A percentile compares a stretch with the other conserved stretches of the same genome.
phyloP scores from a whole-genome alignment of 2,329 filamentous ascomycete species.

The Epichloe sp. region DNA sequence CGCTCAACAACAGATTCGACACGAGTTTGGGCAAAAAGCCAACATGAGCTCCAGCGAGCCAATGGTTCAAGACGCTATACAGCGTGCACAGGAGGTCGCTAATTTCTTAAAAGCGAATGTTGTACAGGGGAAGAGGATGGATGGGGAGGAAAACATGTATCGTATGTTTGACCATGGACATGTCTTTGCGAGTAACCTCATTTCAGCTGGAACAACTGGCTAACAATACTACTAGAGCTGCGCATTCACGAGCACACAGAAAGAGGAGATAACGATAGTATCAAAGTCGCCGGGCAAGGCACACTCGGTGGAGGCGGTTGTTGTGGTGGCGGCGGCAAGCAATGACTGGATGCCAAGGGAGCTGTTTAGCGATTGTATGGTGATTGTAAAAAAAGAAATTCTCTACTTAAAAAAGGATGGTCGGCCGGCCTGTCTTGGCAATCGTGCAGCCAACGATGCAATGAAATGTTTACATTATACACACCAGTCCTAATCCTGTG shows the following conservation, averaged over 20 bases:
- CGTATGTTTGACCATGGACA: slow-evolving; percentile 34
- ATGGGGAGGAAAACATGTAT: slow-evolving; percentile 33
- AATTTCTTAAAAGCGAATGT: slow-evolving; percentile 70
- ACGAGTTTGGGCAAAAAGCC: slow-evolving; percentile 60
- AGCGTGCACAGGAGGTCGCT: slow-evolving; percentile 73
- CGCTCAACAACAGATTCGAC: slow-evolving; percentile 59
- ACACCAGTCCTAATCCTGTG: slow-evolving; percentile 2
- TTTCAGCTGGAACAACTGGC: not conserved
- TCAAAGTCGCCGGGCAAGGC: slow-evolving; percentile 48
- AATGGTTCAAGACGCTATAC: slow-evolving; percentile 50
- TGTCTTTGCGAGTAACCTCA: not conserved
- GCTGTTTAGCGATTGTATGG: slow-evolving; percentile 6
- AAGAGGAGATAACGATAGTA: slow-evolving; percentile 81
- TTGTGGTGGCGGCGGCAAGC: slow-evolving; percentile 9
- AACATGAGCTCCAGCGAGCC: slow-evolving; percentile 43
- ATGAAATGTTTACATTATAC: not conserved
- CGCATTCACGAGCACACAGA: slow-evolving; percentile 87
- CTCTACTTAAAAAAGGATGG: not conserved
- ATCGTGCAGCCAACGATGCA: slow-evolving; percentile 3
- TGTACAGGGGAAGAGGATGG: slow-evolving; percentile 61
- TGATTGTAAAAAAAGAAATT: slow-evolving; percentile 9
- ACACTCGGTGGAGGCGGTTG: slow-evolving; percentile 20
- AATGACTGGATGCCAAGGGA: not conserved
- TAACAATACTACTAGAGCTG: slow-evolving; percentile 42
- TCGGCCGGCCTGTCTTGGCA: not conserved